Evolutionary conservation across 2,329 filamentous ascomycete genomes (phyloP), one percentile per base, ranked within the genome.

Genomic region (Chaetomium olivaceum): DNA sequence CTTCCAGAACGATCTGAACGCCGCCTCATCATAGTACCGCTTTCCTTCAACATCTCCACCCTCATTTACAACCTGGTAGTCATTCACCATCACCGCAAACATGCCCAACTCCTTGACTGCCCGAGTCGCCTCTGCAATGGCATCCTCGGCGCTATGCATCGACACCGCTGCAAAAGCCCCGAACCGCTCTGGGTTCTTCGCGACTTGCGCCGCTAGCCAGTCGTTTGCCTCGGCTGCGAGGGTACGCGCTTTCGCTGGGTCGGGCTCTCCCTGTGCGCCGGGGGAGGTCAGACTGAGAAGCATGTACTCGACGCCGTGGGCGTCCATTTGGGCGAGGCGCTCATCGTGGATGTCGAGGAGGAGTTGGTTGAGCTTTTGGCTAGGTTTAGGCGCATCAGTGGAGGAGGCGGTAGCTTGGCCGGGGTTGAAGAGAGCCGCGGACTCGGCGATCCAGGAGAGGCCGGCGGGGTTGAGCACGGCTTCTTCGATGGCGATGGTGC

Each of bases 251-350:
- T 69, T 73, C 3, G 46, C 66, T 0, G 72, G 66, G 54, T 76
- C 71, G 1, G 63, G 55, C 46, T 74, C 72, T 21, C 74, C 76
- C 55, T 77, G 76, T 0, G 73, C 70, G 0, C 76, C 75, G 0
- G 76, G 75, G 0, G 76, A 75, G 2, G 76, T 77, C 2, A 77
- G 63, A 1, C 73, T 76, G 6, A 78, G 70, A 5, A 78, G 71
- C 73, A 77, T 77, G 69, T 76, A 77, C 64, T 77, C 76, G 50
- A 78, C 76, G 11, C 76, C 76, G 46, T 76, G 71, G 29, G 72
- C 73, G 63, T 77, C 76, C 76, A 77, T 77, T 39, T 73, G 67
- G 1, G 58, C 52, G 6, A 77, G 71, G 6, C 75, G 74, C 16
- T 71, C 54, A 5, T 57, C 39, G 62, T 77, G 75, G 61, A 77